Conservation (phyloP, 2,329 filamentous ascomycete species). For the Grosmannia serpens region DNA sequence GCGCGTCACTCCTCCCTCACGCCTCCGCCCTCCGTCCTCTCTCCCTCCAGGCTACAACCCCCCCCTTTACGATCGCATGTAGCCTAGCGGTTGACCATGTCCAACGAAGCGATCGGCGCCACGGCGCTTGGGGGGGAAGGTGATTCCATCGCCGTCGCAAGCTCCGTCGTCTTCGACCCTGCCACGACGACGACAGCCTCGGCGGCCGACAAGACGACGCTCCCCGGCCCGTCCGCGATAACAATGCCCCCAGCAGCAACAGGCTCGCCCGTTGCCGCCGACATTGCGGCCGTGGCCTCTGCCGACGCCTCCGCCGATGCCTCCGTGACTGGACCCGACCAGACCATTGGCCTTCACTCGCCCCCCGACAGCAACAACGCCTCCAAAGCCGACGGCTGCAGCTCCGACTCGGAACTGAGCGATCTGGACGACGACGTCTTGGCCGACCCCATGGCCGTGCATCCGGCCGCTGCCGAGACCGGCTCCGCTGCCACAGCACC, state of each 20-base stretch:
- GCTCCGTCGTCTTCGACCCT: constrained; percentile 6
- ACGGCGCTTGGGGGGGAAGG: constrained; percentile 27
- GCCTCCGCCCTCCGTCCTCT: not conserved
- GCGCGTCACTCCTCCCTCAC: constrained; percentile 3
- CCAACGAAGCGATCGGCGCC: constrained; percentile 42
- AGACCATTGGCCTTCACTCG: constrained; percentile 44
- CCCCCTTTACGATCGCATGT: constrained; percentile 16
- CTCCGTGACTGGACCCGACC: constrained; percentile 11
- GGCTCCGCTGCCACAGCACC: not conserved
- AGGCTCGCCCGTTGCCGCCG: not conserved
- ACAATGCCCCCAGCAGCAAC: constrained; percentile 5
- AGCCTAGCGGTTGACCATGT: constrained; percentile 30
- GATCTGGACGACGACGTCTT: constrained; percentile 51
- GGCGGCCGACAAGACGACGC: constrained; percentile 12
- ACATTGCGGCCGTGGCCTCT: not conserved
- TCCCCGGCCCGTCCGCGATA: constrained; percentile 6
- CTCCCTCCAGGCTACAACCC: constrained; percentile 12
- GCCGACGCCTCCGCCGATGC: constrained; percentile 4
- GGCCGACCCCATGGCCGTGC: constrained; percentile 22
- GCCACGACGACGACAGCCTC: not conserved
- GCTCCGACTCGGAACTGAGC: constrained; percentile 50
- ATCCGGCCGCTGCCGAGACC: constrained; percentile 13
- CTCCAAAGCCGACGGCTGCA: constrained; percentile 44
- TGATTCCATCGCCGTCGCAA: constrained; percentile 16
- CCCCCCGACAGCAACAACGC: constrained; percentile 53